Conservation (phyloP, 106 monocot genomes). For the Dendrobium nobile region DNA sequence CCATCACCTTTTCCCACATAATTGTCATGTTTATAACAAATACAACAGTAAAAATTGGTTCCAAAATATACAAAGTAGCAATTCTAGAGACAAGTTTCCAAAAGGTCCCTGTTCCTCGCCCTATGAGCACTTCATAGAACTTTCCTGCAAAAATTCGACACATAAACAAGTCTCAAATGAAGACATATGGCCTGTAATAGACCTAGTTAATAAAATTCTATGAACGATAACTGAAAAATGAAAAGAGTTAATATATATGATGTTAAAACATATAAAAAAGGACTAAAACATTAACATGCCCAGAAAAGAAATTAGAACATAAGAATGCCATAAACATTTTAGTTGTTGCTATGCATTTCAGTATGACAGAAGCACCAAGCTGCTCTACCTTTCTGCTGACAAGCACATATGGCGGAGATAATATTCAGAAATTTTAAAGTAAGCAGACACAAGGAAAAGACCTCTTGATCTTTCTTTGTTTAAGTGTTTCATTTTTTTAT, state of each 20-base stretch:
- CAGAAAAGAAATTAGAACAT: neutral
- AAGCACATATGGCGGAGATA: neutral
- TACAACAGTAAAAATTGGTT: constrained; percentile 81
- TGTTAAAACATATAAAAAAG: neutral
- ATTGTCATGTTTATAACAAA: constrained; percentile 85
- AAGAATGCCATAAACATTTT: neutral
- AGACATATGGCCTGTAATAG: neutral
- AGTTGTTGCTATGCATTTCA: neutral
- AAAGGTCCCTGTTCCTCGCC: constrained; percentile 65
- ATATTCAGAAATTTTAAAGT: neutral
- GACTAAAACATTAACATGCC: neutral
- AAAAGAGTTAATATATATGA: neutral
- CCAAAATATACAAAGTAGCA: constrained; percentile 67
- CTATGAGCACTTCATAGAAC: constrained; percentile 86
- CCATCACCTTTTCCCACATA: constrained; percentile 93
- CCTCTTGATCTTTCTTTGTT: too few species aligned
- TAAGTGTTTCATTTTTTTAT: too few species aligned
- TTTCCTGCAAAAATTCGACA: constrained; percentile 44
- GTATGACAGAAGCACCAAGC: neutral
- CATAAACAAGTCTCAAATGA: neutral
- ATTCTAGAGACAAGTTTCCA: constrained; percentile 67
- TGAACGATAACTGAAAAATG: neutral
- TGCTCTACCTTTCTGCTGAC: neutral
- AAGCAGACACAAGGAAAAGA: too few species aligned
- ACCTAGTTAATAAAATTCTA: neutral